Base-by-base conservation (phyloP, 73 alveolate species). In the Paramecium pentaurelia region DNA sequence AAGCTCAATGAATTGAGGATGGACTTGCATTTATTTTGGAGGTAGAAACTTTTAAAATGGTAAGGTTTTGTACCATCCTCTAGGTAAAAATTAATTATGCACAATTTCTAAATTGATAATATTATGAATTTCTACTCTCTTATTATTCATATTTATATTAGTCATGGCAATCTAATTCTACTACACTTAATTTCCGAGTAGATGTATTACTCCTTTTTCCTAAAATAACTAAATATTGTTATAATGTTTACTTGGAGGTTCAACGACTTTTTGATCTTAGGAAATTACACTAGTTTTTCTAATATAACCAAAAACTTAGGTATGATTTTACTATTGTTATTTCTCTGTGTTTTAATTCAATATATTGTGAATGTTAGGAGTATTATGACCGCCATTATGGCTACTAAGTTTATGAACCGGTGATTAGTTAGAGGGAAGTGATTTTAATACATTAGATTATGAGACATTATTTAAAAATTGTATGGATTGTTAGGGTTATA, bases 201-300 rank as follows among this genome's bases (percentile, higher is more conserved):
- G 91, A 80, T 11, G 77, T 47, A 47, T 73, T 28, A 11, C 84
- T 73, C 87, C 87, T 34, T 71, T 60, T 60, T 60, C 77, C 77
- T 60, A 60, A 27, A 60, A 60, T 60, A 60, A 10, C 77, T 18
- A 60, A 47, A 60, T 60, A 18, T 60, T 60, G 20, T 47, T 16
- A 18, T 4, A 27, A 60, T 22, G 0, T 0, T 18, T 60, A 60
- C 77, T 60, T 60, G 77, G 77, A 27, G 77, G 77, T 60, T 60
- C 77, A 60, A 60, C 18, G 1, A 60, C 77, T 60, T 60, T 60
- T 60, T 42, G 37, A 27, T 60, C 77, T 27, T 60, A 27, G 6
- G 36, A 27, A 6, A 60, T 60, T 1, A 60, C 18, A 60, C 77
- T 60, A 8, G 77, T 60, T 60, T 60, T 60, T 27, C 77, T 22